Evolutionary conservation across 768 basidiomycete genomes (phyloP).

Genomic region (Lanmaoa rubissima): DNA sequence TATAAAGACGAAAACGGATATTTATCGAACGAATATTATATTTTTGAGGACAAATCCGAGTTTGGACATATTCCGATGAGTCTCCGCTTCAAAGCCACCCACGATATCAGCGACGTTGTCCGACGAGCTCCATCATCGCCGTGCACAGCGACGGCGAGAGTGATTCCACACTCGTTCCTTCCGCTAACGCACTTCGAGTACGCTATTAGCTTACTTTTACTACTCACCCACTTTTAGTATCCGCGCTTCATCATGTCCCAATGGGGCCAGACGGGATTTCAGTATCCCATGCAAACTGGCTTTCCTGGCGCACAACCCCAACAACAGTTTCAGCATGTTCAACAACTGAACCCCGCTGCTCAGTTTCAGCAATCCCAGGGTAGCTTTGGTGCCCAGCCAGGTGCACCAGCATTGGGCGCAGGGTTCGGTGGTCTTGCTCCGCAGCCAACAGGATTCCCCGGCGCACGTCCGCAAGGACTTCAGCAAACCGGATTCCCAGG

Average conservation of each 20-base stretch:
- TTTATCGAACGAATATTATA: background rate
- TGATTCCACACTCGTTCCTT: background rate
- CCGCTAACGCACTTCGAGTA: background rate
- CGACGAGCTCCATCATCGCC: background rate
- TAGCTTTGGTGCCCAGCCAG: constrained; percentile 28
- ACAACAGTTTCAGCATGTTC: constrained; percentile 40
- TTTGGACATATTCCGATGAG: constrained; percentile 3
- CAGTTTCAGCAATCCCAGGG: constrained; percentile 46
- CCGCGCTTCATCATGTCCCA: constrained; percentile 57
- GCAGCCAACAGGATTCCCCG: constrained; percentile 60
- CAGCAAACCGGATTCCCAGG: constrained; percentile 45
- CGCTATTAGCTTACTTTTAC: background rate
- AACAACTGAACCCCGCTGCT: constrained; percentile 25
- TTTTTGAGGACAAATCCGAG: constrained; percentile 5
- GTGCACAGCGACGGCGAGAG: background rate
- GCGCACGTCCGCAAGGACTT: constrained; percentile 39
- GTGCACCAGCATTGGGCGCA: constrained; percentile 30
- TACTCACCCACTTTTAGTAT: background rate
- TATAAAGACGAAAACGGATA: too few relatives aligned
- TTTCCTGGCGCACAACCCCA: constrained; percentile 50
- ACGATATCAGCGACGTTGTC: background rate
- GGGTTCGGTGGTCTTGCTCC: constrained; percentile 45
- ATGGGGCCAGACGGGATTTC: constrained; percentile 70
- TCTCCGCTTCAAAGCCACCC: constrained; percentile 20
- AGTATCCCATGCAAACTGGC: constrained; percentile 75